phyloP scores from a whole-genome alignment of 176 grass and related monocot species.

The Oropetium thomaeum region DNA sequence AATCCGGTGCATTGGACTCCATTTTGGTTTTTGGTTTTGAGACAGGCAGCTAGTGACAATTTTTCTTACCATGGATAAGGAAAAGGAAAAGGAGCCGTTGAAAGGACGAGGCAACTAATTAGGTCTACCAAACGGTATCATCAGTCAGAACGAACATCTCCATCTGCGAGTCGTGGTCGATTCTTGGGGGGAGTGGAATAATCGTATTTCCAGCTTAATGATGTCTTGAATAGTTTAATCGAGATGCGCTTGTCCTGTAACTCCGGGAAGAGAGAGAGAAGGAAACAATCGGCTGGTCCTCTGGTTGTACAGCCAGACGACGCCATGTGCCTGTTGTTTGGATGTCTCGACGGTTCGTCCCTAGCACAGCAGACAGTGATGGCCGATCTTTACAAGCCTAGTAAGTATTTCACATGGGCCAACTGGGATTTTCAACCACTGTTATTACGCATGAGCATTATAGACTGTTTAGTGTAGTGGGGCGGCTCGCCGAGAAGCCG shows the following conservation, averaged over 20 bases:
- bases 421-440: too few relatives aligned
- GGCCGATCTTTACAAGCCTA: too few relatives aligned
- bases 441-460: too few relatives aligned
- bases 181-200: neutral
- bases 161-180: neutral
- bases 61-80: neutral
- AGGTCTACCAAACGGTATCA: constrained; percentile 35
- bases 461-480: too few relatives aligned
- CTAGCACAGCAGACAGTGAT: too few relatives aligned
- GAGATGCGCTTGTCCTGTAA: constrained; percentile 1
- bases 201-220: constrained; percentile 16
- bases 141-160: neutral
- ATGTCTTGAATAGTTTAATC: neutral
- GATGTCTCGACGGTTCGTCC: neutral
- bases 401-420: too few relatives aligned
- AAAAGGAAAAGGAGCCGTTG: neutral
- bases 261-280: neutral
- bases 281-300: neutral
- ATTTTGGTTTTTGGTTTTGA: too few relatives aligned
- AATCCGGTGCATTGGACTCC: neutral
- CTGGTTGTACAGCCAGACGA: neutral
- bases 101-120: constrained; percentile 39
- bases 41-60: neutral
- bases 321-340: neutral
- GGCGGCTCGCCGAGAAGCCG: too few relatives aligned